These are phyloP conservation scores for Leccinellum luteum DNA, from an alignment of 768 basidiomycete genomes.

Conservation along the genomic window DNA sequence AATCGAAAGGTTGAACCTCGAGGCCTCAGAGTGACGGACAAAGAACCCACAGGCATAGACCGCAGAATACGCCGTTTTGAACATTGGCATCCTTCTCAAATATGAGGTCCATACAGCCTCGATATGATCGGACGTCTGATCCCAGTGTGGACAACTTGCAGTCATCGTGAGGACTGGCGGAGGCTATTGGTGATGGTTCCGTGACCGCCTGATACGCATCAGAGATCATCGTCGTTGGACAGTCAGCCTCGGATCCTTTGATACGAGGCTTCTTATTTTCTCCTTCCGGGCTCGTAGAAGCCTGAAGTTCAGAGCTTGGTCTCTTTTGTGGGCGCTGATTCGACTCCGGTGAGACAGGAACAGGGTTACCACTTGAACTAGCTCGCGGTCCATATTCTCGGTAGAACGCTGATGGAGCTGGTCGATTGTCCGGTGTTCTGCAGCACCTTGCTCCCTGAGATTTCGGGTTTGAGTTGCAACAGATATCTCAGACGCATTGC, in stretches of 20 bases:
- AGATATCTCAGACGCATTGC: conserved; percentile 2
- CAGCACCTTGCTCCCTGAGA: not conserved
- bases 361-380: not conserved
- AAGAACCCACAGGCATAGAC: conserved; percentile 50
- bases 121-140: conserved; percentile 37
- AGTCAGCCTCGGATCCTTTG: conserved; percentile 2
- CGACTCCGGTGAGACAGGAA: not conserved
- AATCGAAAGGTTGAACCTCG: not conserved
- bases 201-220: not conserved
- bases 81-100: conserved; percentile 34
- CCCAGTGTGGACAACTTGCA: not conserved
- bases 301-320: conserved; percentile 10
- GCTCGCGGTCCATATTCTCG: conserved; percentile 4
- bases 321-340: conserved; percentile 17
- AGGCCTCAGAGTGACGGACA: not conserved
- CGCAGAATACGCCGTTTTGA: conserved; percentile 37
- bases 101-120: conserved; percentile 39
- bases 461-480: not conserved
- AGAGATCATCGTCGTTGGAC: not conserved
- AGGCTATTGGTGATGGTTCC: not conserved
- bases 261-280: conserved; percentile 22
- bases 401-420: not conserved
- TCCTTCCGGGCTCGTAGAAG: conserved; percentile 5
- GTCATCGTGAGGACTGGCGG: not conserved
- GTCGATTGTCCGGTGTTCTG: conserved; percentile 2